A percentile compares a stretch with the other conserved stretches of the same genome.
phyloP scores from a whole-genome alignment of 2,329 filamentous ascomycete species.

The Ascochyta koolunga region DNA sequence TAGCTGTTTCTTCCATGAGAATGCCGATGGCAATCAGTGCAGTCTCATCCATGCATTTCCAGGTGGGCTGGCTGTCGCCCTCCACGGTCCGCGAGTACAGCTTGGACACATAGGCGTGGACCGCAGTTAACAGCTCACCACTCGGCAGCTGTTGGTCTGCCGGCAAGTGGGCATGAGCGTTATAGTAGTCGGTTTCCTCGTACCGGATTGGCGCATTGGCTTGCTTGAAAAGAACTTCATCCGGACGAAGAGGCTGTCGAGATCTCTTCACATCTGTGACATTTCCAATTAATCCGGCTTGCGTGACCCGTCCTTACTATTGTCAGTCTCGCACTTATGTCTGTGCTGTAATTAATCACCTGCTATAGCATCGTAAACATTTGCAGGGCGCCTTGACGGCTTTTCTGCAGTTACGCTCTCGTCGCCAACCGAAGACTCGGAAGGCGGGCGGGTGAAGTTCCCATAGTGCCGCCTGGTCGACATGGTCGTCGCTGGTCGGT shows the following conservation, averaged over 20 bases:
- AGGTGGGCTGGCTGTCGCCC: slow-evolving; percentile 43
- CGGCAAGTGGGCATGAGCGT: slow-evolving; percentile 64
- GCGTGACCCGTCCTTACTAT: slow-evolving; percentile 22
- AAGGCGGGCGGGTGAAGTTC: slow-evolving; percentile 11
- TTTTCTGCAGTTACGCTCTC: slow-evolving; percentile 8
- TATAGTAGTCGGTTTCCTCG: slow-evolving; percentile 74
- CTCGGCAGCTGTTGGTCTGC: slow-evolving; percentile 64
- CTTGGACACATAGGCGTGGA: slow-evolving; percentile 71
- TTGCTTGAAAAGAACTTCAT: slow-evolving; percentile 73
- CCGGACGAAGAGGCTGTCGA: slow-evolving; percentile 62
- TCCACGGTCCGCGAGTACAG: slow-evolving; percentile 60
- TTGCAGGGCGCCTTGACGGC: slow-evolving; percentile 53
- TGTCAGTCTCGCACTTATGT: slow-evolving; percentile 5
- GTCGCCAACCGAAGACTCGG: slow-evolving; percentile 21
- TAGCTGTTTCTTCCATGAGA: slow-evolving; percentile 72
- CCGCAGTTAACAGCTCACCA: slow-evolving; percentile 70
- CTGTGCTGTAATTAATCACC: slow-evolving; percentile 51
- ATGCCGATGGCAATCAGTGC: slow-evolving; percentile 77
- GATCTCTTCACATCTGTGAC: slow-evolving; percentile 48
- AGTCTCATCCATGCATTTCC: slow-evolving; percentile 76
- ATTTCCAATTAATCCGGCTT: slow-evolving; percentile 50
- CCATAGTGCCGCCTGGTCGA: slow-evolving; percentile 7
- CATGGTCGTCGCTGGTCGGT: slow-evolving; percentile 12
- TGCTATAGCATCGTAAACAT: slow-evolving; percentile 75
- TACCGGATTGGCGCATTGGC: slow-evolving; percentile 69